Base-by-base conservation (phyloP, 768 basidiomycete species). In the Favolaschia claudopus region DNA sequence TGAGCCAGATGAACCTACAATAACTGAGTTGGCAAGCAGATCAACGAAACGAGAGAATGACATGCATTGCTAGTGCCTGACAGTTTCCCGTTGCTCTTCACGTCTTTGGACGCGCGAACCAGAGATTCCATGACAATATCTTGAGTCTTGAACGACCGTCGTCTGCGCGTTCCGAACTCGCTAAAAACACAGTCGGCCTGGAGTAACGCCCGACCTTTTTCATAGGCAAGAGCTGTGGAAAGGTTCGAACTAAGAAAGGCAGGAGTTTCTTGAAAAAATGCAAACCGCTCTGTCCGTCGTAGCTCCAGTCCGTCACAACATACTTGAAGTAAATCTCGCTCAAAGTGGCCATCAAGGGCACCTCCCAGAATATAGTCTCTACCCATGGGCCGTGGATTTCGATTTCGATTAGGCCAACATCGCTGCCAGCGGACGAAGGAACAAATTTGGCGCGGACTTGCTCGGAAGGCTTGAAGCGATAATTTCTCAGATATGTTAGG, bases 311-410 rank as follows among this genome's bases (percentile, higher is more conserved):
- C 2, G 80, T 89, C 65, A 84, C 83, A 33, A 86, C 88, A 17
- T 82, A 81, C 19, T 75, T 80, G 76, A 96, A 99, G 76, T 93
- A 96, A 19, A 87, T 86, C 72, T 99, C 95, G 67, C 92, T 94
- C 47, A 99, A 78, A 62, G 87, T 87, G 14, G 95, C 88, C 94
- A 99, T 95, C 47, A 99, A 77, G 1, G 95, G 96, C 1, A 98
- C 95, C 76, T 99, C 97, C 88, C 96, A 99, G 25, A 97, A 77
- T 56, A 99, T 96, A 7, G 92, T 83, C 63, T 95, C 92, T 0
- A 76, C 75, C 94, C 94, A 96, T 6, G 81, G 82, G 7, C 93
- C 95, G 27, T 68, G 68, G 6, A 85, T 84, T 60, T 88, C 85
- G 50, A 99, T 90, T 65, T 93, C 86, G 32, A 96, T 74, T 32